Conservation (phyloP, 306 rosid species). For the Lagenaria siceraria region DNA sequence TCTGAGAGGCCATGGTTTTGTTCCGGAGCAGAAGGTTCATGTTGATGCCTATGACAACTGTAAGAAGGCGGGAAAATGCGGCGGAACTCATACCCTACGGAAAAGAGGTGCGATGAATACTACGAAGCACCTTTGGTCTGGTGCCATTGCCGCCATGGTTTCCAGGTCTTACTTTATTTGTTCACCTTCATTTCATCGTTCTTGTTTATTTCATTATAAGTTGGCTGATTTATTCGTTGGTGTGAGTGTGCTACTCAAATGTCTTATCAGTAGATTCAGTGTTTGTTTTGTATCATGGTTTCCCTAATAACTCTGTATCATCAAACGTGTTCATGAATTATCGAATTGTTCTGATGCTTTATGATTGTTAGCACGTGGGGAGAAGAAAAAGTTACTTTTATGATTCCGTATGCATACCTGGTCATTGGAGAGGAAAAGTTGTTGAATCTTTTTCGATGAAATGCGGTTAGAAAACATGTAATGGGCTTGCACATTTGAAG, state of each 20-base stretch:
- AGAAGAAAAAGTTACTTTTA: background rate
- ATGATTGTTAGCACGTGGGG: background rate
- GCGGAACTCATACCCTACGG: conserved; percentile 19
- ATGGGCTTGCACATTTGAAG: background rate
- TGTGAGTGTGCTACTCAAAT: background rate
- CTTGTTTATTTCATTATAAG: background rate
- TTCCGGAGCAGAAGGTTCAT: conserved; percentile 36
- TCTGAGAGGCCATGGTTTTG: conserved; percentile 33
- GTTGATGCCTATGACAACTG: conserved; percentile 33
- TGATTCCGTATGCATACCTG: background rate
- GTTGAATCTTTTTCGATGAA: background rate
- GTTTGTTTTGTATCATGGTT: background rate
- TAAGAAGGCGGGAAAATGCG: conserved; percentile 16
- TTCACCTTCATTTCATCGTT: background rate
- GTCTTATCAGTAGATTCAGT: background rate
- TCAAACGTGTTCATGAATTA: background rate
- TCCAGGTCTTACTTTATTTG: conserved; percentile 43
- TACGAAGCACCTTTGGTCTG: conserved; percentile 89
- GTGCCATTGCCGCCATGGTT: conserved; percentile 98
- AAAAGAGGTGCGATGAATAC: conserved; percentile 58
- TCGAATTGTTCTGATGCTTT: background rate
- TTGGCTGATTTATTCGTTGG: background rate
- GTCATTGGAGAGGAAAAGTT: background rate
- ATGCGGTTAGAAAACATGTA: background rate
- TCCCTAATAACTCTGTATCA: background rate